Percentiles rank a stretch among this genome's conserved stretches.
Conservation (phyloP, 768 basidiomycete genomes). For the Hericium coralloides region DNA sequence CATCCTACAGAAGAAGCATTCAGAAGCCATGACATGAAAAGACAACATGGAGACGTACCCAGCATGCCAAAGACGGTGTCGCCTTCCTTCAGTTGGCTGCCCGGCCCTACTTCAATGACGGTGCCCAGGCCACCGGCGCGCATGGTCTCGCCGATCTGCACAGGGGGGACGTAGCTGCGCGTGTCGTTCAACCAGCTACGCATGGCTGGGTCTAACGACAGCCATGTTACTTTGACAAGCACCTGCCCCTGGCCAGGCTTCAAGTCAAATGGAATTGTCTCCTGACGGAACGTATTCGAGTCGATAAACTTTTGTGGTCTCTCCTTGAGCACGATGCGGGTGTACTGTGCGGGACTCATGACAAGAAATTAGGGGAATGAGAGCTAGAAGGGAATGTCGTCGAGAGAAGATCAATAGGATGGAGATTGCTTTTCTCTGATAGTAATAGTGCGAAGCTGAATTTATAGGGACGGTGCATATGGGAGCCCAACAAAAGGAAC, state of each 20-base stretch:
- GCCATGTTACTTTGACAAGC: constrained; percentile 71
- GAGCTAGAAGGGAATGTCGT: no score
- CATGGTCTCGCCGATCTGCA: constrained; percentile 48
- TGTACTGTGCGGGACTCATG: constrained; percentile 28
- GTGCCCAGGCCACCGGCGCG: constrained; percentile 58
- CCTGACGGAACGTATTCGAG: constrained; percentile 63
- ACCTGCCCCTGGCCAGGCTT: constrained; percentile 45
- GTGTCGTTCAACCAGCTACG: constrained; percentile 69
- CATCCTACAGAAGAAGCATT: constrained; percentile 2
- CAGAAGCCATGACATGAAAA: constrained; percentile 26
- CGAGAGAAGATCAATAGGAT: no score
- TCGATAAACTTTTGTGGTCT: constrained; percentile 64
- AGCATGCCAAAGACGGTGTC: constrained; percentile 57
- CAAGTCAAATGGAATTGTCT: constrained; percentile 43
- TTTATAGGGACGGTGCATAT: no score
- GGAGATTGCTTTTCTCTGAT: no score
- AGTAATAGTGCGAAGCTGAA: no score
- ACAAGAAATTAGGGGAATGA: no score
- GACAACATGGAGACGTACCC: constrained; percentile 36
- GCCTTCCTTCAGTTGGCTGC: constrained; percentile 49
- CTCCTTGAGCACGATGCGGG: constrained; percentile 65
- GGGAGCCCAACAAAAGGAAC: no score
- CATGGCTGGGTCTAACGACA: constrained; percentile 86
- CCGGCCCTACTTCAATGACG: constrained; percentile 49
- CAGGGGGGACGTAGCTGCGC: constrained; percentile 53